Evolutionary conservation across 2,329 filamentous ascomycete genomes (phyloP), one percentile per base, ranked within the genome.

Genomic region (Pseudopyrenochaeta lycopersici): DNA sequence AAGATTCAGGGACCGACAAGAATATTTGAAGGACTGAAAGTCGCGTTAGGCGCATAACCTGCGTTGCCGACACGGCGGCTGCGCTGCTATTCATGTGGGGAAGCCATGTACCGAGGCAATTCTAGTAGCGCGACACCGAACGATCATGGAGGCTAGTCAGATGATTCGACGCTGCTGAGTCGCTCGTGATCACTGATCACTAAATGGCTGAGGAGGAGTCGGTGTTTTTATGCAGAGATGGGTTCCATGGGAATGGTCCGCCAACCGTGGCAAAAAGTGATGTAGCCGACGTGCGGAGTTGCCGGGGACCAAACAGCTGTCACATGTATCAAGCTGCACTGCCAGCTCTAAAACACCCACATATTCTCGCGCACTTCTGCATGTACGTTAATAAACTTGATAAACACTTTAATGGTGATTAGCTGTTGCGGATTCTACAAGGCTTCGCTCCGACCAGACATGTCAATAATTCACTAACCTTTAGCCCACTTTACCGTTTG

Each of bases 81-180:
- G 46, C 53, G 58, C 48, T 57, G 54, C 23, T 40, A 49, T 49
- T 54, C 46, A 56, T 66, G 66, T 70, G 65, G 65, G 66, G 66
- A 67, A 67, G 54, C 46, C 42, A 46, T 55, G 59, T 60, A 60
- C 68, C 68, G 66, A 67, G 70, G 70, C 61, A 68, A 59, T 43
- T 59, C 47, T 46, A 62, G 38, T 52, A 49, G 52, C 52, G 50
- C 52, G 52, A 49, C 33, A 49, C 52, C 55, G 56, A 60, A 56
- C 60, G 46, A 56, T 47, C 10, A 17, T 41, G 41, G 14, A 46
- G 17, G 33, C 35, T 39, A 40, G 48, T 58, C 53, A 49, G 46
- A 49, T 54, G 60, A 65, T 58, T 64, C 60, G 57, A 39, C 35
- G 35, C 36, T 46, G 52, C 49, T 49, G 59, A 62, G 42, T 62